Conservation (phyloP, 2,329 filamentous ascomycete species). For the Ceratocystis destructans region DNA sequence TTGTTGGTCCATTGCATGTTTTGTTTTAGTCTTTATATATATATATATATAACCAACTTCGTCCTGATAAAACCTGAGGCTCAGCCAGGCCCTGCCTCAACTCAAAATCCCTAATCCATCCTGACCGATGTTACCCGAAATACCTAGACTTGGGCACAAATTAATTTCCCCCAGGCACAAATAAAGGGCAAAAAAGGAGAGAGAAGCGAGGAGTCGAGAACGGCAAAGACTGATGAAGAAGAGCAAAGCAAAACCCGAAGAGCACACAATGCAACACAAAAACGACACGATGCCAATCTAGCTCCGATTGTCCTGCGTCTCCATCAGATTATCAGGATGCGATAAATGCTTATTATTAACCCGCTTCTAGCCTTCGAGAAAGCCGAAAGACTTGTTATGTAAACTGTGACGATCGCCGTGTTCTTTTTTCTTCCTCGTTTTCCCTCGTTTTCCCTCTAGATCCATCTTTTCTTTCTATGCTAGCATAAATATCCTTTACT, state of each 20-base stretch:
- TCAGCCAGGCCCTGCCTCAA: no score
- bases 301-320: background rate
- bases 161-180: background rate
- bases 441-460: background rate
- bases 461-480: background rate
- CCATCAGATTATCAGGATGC: background rate
- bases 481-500: background rate
- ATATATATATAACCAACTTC: background rate
- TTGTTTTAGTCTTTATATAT: constrained; percentile 1
- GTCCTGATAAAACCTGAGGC: background rate
- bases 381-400: background rate
- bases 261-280: no score
- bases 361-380: background rate
- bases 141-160: constrained; percentile 24
- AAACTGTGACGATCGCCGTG: background rate
- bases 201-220: no score
- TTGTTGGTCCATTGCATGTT: background rate
- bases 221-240: no score
- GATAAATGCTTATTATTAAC: no score
- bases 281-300: background rate
- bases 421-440: background rate
- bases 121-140: constrained; percentile 20
- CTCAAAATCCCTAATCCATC: background rate
- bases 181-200: no score
- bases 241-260: no score